phyloP scores from a whole-genome alignment of 108 stramenopile genomes.

The Cyclotella distinguenda region DNA sequence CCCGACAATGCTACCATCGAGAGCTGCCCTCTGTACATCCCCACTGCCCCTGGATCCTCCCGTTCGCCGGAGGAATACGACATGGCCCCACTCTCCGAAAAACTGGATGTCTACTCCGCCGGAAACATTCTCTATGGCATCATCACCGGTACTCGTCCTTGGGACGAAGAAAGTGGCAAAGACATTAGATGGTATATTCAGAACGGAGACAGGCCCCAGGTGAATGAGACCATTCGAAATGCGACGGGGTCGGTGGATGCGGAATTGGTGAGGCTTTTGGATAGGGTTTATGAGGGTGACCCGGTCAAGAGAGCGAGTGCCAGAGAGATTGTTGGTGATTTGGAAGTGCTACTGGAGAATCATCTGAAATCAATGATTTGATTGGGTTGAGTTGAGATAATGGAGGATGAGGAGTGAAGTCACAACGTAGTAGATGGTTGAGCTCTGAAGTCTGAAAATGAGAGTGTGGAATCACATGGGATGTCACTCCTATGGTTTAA shows the following conservation, averaged over 20 bases:
- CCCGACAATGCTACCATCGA: neutral
- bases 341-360: slow-evolving; percentile 35
- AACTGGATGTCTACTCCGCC: slow-evolving; percentile 45
- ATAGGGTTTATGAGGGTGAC: slow-evolving; percentile 45
- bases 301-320: slow-evolving; percentile 40
- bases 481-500: no score
- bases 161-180: slow-evolving; percentile 36
- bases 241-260: slow-evolving; percentile 29
- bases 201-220: slow-evolving; percentile 27
- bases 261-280: slow-evolving; percentile 35
- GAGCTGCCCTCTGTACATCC: slow-evolving; percentile 65
- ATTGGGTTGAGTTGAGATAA: neutral
- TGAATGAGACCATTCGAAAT: slow-evolving; percentile 37
- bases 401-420: no score
- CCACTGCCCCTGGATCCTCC: slow-evolving; percentile 67
- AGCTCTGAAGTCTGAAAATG: no score
- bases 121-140: slow-evolving; percentile 51
- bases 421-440: no score
- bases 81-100: slow-evolving; percentile 38
- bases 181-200: slow-evolving; percentile 25
- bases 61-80: slow-evolving; percentile 80
- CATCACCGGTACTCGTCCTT: slow-evolving; percentile 41
- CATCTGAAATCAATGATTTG: neutral
- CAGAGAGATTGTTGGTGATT: slow-evolving; percentile 34
- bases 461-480: no score